These are phyloP conservation scores for Hamamelis virginiana DNA, from an alignment of 164 flowering plant genomes.

Conservation along the genomic window DNA sequence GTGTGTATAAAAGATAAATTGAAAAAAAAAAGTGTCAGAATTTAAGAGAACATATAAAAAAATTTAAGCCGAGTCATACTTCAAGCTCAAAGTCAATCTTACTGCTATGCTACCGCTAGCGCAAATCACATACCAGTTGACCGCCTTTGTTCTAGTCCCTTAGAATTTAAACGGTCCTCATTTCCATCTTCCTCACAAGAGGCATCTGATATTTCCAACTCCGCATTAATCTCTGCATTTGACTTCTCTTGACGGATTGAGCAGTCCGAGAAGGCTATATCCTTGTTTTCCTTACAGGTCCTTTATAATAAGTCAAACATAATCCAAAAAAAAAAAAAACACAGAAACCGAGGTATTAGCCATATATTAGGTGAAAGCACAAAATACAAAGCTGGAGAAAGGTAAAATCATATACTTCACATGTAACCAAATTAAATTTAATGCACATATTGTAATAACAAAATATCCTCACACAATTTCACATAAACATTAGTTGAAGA, in stretches of 20 bases:
- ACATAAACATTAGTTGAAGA: not conserved
- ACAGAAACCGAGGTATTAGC: not conserved
- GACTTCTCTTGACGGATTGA: slow-evolving; percentile 92
- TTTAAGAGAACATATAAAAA: not conserved
- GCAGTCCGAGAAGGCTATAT: slow-evolving; percentile 82
- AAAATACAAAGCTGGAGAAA: not conserved
- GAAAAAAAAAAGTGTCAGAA: slow-evolving; percentile 9
- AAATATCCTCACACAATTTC: not conserved
- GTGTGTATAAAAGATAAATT: slow-evolving; percentile 5
- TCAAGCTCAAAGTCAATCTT: not conserved
- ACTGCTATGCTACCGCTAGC: not conserved
- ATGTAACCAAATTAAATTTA: not conserved
- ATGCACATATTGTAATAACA: not conserved
- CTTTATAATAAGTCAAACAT: slow-evolving; percentile 32
- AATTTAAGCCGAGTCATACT: not conserved
- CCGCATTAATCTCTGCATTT: slow-evolving; percentile 87
- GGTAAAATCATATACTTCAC: not conserved
- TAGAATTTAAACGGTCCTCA: slow-evolving; percentile 25
- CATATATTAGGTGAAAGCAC: not conserved
- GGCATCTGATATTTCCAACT: slow-evolving; percentile 84
- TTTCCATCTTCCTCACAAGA: slow-evolving; percentile 73
- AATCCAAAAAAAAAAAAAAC: not conserved
- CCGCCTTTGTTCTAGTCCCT: slow-evolving; percentile 26
- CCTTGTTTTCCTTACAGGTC: slow-evolving; percentile 87
- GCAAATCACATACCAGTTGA: slow-evolving; percentile 39